These are phyloP conservation scores for Diaporthe sp. DNA, from an alignment of 2,329 filamentous ascomycete genomes.

Conservation along the genomic window DNA sequence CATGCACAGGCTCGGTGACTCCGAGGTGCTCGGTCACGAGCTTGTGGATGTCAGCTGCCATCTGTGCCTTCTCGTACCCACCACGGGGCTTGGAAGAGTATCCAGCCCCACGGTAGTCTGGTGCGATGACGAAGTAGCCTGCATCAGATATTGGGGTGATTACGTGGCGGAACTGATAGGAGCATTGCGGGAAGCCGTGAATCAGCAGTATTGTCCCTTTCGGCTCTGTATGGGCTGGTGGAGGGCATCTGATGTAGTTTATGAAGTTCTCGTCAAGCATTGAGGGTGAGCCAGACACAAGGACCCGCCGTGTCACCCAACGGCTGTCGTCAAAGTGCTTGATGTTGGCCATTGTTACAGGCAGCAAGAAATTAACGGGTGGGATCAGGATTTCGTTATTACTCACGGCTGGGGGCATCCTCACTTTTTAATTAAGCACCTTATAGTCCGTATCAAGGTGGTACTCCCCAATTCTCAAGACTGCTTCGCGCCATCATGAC, in stretches of 20 bases:
- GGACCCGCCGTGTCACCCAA: constrained; percentile 1
- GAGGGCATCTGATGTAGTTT: not conserved
- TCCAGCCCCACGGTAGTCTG: not conserved
- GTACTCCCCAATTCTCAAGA: not conserved
- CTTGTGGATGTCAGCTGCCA: not conserved
- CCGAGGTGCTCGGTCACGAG: not conserved
- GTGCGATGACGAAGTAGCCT: not conserved
- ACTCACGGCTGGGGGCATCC: too few relatives aligned
- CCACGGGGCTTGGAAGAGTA: not conserved
- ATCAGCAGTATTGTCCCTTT: constrained; percentile 5
- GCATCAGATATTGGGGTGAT: not conserved
- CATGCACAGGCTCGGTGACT: not conserved
- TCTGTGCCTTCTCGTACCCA: constrained; percentile 2
- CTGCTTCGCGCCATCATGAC: not conserved
- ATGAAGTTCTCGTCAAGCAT: not conserved
- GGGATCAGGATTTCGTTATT: too few relatives aligned
- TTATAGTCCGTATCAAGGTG: not conserved
- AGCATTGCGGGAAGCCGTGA: not conserved
- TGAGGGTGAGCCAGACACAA: not conserved
- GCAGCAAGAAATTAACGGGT: not conserved
- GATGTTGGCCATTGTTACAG: not conserved
- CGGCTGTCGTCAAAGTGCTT: not conserved
- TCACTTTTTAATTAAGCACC: not conserved
- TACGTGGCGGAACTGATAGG: constrained; percentile 11
- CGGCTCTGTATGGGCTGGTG: not conserved